Percentiles rank a stretch among this genome's conserved stretches.
These are phyloP conservation scores for Ophiostoma montium DNA, from an alignment of 2,329 filamentous ascomycete species.

Conservation along the genomic window DNA sequence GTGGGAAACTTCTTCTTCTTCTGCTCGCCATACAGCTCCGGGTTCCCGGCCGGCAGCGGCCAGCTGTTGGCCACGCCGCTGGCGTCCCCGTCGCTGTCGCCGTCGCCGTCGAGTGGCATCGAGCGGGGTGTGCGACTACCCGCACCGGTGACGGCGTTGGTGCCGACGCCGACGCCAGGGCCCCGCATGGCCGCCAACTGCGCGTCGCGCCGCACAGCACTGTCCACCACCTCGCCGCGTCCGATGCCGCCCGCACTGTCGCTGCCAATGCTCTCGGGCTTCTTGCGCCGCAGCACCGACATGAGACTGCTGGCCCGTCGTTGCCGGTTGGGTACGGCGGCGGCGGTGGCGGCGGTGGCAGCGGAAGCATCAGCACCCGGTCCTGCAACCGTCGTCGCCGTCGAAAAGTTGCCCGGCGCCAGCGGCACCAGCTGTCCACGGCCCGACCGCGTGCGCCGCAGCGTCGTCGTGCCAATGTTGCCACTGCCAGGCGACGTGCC, in stretches of 20 bases:
- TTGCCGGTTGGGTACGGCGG: conserved; percentile 11
- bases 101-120: background rate
- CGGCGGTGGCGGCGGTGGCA: too few relatives aligned
- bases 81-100: background rate
- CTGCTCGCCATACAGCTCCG: background rate
- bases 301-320: conserved; percentile 34
- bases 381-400: conserved; percentile 6
- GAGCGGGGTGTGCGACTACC: conserved; percentile 3
- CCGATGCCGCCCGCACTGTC: conserved; percentile 29
- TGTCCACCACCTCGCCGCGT: conserved; percentile 38
- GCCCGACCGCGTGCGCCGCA: conserved; percentile 29
- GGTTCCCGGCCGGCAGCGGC: conserved; percentile 7
- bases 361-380: conserved; percentile 10
- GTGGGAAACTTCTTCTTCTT: conserved; percentile 55
- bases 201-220: conserved; percentile 47
- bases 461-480: conserved; percentile 13
- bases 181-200: conserved; percentile 32
- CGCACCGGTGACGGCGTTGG: background rate
- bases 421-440: conserved; percentile 21
- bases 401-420: conserved; percentile 12
- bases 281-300: conserved; percentile 51
- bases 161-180: conserved; percentile 16
- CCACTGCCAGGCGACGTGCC: background rate
- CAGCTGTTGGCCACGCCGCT: background rate
- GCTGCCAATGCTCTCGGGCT: conserved; percentile 26